These are phyloP conservation scores for Truncatella angustata DNA, from an alignment of 2,329 filamentous ascomycete species.

Conservation along the genomic window DNA sequence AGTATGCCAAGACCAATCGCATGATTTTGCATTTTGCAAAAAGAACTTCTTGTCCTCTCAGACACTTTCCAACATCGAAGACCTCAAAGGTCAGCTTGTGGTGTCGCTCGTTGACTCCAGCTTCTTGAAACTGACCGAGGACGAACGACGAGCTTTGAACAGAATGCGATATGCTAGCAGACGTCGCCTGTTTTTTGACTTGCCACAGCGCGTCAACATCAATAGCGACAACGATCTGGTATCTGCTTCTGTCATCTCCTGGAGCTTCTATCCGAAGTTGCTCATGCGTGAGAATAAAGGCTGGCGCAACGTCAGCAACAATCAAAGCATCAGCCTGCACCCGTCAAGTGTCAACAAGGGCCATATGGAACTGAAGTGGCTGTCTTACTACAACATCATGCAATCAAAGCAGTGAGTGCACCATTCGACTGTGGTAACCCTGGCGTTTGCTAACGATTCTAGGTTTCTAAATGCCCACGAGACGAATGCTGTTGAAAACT, in stretches of 20 bases:
- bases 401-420: conserved; percentile 72
- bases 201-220: conserved; percentile 71
- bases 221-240: conserved; percentile 81
- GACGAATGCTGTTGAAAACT: conserved; percentile 76
- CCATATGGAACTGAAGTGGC: conserved; percentile 67
- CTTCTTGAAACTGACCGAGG: conserved; percentile 71
- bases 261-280: conserved; percentile 94
- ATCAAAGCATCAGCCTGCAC: conserved; percentile 83
- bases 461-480: conserved; percentile 88
- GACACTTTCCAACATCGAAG: conserved; percentile 87
- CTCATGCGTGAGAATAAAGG: conserved; percentile 79
- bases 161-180: conserved; percentile 66
- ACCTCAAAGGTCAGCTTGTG: conserved; percentile 88
- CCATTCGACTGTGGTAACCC: too few relatives aligned
- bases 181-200: conserved; percentile 75
- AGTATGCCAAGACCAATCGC: conserved; percentile 69
- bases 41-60: conserved; percentile 94
- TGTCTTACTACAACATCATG: conserved; percentile 98
- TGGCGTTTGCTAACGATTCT: conserved; percentile 11
- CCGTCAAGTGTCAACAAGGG: conserved; percentile 86
- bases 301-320: conserved; percentile 89
- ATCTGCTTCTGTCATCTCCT: conserved; percentile 79
- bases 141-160: conserved; percentile 69
- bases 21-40: conserved; percentile 86
- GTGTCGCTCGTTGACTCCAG: conserved; percentile 83